A percentile compares a stretch with the other conserved stretches of the same genome.
phyloP scores from a whole-genome alignment of 2,329 filamentous ascomycete genomes.

The Colletotrichum sidae region DNA sequence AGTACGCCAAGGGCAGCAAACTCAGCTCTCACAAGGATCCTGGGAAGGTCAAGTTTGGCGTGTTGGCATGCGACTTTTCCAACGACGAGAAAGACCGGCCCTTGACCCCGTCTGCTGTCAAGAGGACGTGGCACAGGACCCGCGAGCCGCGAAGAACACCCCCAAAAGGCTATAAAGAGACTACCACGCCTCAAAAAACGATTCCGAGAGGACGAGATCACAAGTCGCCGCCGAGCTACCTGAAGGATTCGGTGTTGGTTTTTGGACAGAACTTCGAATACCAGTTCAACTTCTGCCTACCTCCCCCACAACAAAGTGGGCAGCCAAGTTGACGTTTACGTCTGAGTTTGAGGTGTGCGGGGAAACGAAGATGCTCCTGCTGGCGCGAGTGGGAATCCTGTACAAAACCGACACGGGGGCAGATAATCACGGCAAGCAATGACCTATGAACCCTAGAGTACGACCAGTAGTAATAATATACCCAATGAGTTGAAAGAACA shows the following conservation, averaged over 20 bases:
- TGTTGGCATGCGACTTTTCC: conserved; percentile 54
- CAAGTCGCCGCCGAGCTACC: not conserved
- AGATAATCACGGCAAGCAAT: not conserved
- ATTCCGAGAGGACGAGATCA: too few relatives aligned
- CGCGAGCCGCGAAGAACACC: not conserved
- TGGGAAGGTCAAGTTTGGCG: conserved; percentile 52
- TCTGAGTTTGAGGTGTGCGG: not conserved
- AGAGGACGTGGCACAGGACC: conserved; percentile 17
- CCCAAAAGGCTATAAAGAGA: too few relatives aligned
- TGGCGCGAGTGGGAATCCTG: too few relatives aligned
- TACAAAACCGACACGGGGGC: not conserved
- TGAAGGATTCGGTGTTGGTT: not conserved
- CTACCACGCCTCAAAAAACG: too few relatives aligned
- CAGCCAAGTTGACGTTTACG: not conserved
- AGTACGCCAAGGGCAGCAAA: conserved; percentile 49
- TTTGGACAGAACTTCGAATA: conserved; percentile 2
- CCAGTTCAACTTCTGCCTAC: not conserved
- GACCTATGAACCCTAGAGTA: conserved; percentile 8
- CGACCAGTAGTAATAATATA: conserved; percentile 15
- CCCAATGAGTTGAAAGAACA: not conserved
- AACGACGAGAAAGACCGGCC: not conserved
- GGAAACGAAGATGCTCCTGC: too few relatives aligned
- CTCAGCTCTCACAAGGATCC: conserved; percentile 48
- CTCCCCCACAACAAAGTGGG: not conserved
- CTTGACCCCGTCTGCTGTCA: too few relatives aligned